These are phyloP conservation scores for Monosporozyma aerobia DNA, from an alignment of 805 yeast genomes.

Conservation along the genomic window DNA sequence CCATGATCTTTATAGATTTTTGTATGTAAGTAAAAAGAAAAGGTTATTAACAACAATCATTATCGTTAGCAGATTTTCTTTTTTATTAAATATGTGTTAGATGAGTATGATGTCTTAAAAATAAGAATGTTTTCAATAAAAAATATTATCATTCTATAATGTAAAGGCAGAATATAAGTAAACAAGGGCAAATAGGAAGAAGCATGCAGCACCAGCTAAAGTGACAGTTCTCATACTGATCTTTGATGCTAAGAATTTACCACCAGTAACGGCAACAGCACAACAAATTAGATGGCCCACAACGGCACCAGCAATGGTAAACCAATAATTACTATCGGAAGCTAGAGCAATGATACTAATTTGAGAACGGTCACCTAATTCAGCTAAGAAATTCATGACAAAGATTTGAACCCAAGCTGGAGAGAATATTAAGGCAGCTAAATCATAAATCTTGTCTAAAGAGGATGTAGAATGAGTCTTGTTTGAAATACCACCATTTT, in stretches of 20 bases:
- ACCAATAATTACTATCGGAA: constrained; percentile 88
- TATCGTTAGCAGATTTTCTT: background rate
- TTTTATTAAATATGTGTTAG: background rate
- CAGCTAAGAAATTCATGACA: constrained; percentile 92
- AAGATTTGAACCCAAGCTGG: constrained; percentile 94
- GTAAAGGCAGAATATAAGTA: constrained; percentile 60
- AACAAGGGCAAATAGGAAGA: constrained; percentile 69
- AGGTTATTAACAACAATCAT: background rate
- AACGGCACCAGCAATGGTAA: constrained; percentile 79
- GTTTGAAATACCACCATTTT: constrained; percentile 37
- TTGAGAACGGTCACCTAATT: constrained; percentile 98
- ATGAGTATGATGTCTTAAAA: background rate
- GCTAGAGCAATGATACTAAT: constrained; percentile 98
- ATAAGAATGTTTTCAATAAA: background rate
- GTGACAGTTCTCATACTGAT: constrained; percentile 90
- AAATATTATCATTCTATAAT: background rate
- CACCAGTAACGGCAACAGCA: constrained; percentile 85
- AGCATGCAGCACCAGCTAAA: constrained; percentile 81
- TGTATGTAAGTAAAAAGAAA: background rate
- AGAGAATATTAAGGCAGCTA: constrained; percentile 58
- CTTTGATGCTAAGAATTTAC: constrained; percentile 78
- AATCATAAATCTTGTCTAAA: constrained; percentile 37
- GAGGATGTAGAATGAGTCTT: constrained; percentile 4
- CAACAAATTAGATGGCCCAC: constrained; percentile 87
- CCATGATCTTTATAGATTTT: background rate